Evolutionary conservation across 441 rosid genomes (phyloP).

Genomic region (Sinapis alba): DNA sequence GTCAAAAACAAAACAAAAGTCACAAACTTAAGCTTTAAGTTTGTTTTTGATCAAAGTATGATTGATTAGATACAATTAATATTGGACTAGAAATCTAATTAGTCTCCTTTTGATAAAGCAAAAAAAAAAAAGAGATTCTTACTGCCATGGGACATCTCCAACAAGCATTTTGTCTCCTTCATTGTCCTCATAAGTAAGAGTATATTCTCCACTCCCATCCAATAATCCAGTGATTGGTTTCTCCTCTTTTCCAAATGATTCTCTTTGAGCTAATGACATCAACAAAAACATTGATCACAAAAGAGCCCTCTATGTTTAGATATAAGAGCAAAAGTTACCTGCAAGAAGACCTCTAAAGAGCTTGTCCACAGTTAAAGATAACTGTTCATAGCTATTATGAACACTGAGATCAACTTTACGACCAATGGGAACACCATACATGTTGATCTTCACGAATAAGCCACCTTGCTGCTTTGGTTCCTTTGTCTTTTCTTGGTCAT

Average conservation of each 20-base stretch:
- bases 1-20: slow-evolving; percentile 1
- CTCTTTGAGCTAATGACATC: slow-evolving; percentile 49
- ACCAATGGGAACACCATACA: slow-evolving; percentile 97
- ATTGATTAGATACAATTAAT: neutral
- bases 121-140: slow-evolving; percentile 35
- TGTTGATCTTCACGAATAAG: slow-evolving; percentile 84
- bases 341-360: slow-evolving; percentile 93
- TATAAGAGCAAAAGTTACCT: slow-evolving; percentile 45
- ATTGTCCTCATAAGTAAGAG: slow-evolving; percentile 69
- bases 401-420: slow-evolving; percentile 91
- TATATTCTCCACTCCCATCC: slow-evolving; percentile 57
- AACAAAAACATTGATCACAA: neutral
- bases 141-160: slow-evolving; percentile 86
- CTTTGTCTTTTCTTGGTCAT: slow-evolving; percentile 40
- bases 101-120: neutral
- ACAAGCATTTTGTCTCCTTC: slow-evolving; percentile 85
- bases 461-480: slow-evolving; percentile 59
- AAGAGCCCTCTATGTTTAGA: neutral
- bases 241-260: slow-evolving; percentile 41
- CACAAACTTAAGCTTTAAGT: neutral
- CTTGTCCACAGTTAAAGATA: slow-evolving; percentile 75
- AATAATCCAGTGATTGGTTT: slow-evolving; percentile 43
- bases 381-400: slow-evolving; percentile 72
- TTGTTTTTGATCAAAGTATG: slow-evolving; percentile 8
- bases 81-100: neutral